phyloP scores from a whole-genome alignment of 2,329 filamentous ascomycete genomes.

The Ceratocystis lukuohia region DNA sequence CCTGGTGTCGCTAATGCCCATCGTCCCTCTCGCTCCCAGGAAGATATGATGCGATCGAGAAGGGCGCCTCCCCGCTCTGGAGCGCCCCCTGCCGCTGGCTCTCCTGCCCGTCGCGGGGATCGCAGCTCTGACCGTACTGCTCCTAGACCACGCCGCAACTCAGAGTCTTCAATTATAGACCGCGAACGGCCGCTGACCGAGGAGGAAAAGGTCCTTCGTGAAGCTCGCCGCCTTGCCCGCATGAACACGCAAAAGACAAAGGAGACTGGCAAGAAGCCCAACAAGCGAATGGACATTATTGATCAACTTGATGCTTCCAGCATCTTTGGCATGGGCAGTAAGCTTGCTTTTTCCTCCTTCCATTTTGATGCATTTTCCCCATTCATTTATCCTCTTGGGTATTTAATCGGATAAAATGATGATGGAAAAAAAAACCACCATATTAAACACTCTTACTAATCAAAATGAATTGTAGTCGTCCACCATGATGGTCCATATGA shows the following conservation, averaged over 20 bases:
- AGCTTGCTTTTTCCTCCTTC: constrained; percentile 29
- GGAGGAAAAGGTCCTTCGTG: constrained; percentile 41
- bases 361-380: neutral
- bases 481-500: constrained; percentile 97
- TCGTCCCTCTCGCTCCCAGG: constrained; percentile 44
- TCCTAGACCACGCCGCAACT: constrained; percentile 54
- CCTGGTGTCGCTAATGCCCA: constrained; percentile 55
- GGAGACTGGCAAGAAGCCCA: constrained; percentile 36
- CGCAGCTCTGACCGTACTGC: constrained; percentile 28
- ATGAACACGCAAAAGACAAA: constrained; percentile 30
- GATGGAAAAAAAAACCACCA: no score
- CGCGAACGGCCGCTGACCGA: constrained; percentile 46
- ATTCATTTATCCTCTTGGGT: neutral
- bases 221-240: constrained; percentile 39
- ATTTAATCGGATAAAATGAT: no score
- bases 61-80: constrained; percentile 40
- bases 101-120: constrained; percentile 37
- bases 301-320: constrained; percentile 94
- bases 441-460: constrained; percentile 14
- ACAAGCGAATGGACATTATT: constrained; percentile 65
- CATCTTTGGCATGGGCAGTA: constrained; percentile 84
- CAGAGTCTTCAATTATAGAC: constrained; percentile 61
- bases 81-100: constrained; percentile 59
- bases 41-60: constrained; percentile 29
- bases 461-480: constrained; percentile 52